phyloP scores from a whole-genome alignment of 768 basidiomycete genomes.

The Rhodotorula kratochvilovae region DNA sequence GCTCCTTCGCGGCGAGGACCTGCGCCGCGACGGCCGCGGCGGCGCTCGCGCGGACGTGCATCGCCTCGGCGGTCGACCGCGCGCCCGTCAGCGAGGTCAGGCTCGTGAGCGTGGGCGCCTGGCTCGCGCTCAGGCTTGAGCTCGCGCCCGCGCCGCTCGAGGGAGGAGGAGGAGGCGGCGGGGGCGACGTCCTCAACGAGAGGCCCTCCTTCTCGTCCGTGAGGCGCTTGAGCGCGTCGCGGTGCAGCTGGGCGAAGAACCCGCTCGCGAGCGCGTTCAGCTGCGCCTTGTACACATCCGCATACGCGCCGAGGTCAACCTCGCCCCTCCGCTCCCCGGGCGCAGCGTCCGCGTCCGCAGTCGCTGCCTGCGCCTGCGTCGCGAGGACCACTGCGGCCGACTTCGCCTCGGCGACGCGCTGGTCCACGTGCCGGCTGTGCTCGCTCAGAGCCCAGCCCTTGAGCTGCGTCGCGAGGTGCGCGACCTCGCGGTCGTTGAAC shows the following conservation, averaged over 20 bases:
- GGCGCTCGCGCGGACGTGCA: slow-evolving; percentile 38
- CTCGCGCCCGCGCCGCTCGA: not conserved
- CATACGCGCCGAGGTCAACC: slow-evolving; percentile 30
- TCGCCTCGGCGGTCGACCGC: slow-evolving; percentile 16
- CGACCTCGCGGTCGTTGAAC: slow-evolving; percentile 22
- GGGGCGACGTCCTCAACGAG: not conserved
- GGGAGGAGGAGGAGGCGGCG: not conserved
- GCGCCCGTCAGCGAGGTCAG: slow-evolving; percentile 20
- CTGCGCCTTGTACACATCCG: slow-evolving; percentile 34
- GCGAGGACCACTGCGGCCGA: slow-evolving; percentile 34
- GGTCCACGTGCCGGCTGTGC: slow-evolving; percentile 32
- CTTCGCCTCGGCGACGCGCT: slow-evolving; percentile 31
- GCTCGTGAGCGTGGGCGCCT: slow-evolving; percentile 18
- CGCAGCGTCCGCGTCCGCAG: not conserved
- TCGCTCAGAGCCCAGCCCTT: slow-evolving; percentile 33
- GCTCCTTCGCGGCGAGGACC: slow-evolving; percentile 38
- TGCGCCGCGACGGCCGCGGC: slow-evolving; percentile 39
- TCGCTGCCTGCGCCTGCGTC: slow-evolving; percentile 18
- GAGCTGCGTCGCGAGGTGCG: slow-evolving; percentile 28
- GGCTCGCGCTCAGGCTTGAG: not conserved
- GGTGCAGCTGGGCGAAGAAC: slow-evolving; percentile 39
- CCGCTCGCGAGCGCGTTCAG: slow-evolving; percentile 37
- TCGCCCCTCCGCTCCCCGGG: not conserved
- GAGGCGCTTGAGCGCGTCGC: slow-evolving; percentile 34
- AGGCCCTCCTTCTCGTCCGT: slow-evolving; percentile 7